These are phyloP conservation scores for Saprolegnia diclina DNA, from an alignment of 352 stramenopile species.

Conservation along the genomic window DNA sequence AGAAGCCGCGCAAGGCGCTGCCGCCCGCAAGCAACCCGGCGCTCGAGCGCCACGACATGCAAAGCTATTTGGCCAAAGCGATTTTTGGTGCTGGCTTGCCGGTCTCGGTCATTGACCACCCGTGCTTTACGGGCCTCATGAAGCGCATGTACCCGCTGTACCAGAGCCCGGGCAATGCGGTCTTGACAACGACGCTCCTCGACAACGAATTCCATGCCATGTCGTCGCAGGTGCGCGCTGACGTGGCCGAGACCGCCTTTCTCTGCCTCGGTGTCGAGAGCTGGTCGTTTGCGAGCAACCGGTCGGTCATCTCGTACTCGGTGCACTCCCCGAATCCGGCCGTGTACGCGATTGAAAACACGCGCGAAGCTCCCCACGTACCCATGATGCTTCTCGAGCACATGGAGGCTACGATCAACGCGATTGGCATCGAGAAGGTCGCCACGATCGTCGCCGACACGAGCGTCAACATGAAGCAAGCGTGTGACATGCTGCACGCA, in stretches of 20 bases:
- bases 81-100: conserved; percentile 48
- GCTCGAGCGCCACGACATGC: conserved; percentile 44
- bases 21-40: background rate
- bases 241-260: conserved; percentile 43
- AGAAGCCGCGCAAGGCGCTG: background rate
- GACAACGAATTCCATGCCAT: conserved; percentile 58
- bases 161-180: conserved; percentile 25
- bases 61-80: conserved; percentile 51
- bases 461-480: conserved; percentile 50
- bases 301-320: conserved; percentile 48
- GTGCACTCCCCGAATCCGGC: conserved; percentile 47
- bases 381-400: conserved; percentile 45
- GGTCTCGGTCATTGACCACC: conserved; percentile 50
- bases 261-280: conserved; percentile 56
- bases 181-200: conserved; percentile 46
- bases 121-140: conserved; percentile 54
- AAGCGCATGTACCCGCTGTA: conserved; percentile 52
- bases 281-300: conserved; percentile 38
- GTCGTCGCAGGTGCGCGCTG: conserved; percentile 49
- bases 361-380: conserved; percentile 41
- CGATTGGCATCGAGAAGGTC: conserved; percentile 49
- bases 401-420: conserved; percentile 53
- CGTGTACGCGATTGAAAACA: conserved; percentile 58
- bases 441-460: conserved; percentile 55
- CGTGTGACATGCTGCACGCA: conserved; percentile 36